These are phyloP conservation scores for Auricularia auricula-judae DNA, from an alignment of 768 basidiomycete genomes.

Conservation along the genomic window DNA sequence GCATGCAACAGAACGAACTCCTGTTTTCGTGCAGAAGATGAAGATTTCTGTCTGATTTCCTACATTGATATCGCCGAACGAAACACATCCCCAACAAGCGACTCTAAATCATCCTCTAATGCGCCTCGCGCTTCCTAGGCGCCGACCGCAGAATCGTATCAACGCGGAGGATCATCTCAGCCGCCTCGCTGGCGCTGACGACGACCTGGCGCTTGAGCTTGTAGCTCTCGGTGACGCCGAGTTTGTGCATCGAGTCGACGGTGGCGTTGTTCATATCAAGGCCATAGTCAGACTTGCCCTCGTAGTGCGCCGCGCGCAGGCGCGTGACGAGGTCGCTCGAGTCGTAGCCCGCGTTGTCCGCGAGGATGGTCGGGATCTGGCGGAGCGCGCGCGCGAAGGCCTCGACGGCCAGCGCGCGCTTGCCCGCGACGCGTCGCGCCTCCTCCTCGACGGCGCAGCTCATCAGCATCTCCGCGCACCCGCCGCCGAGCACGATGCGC, in stretches of 20 bases:
- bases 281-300: constrained; percentile 76
- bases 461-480: constrained; percentile 99
- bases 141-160: constrained; percentile 85
- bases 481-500: constrained; percentile 86
- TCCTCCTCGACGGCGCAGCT: constrained; percentile 86
- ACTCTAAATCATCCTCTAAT: neutral
- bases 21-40: too few species aligned
- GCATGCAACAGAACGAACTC: too few species aligned
- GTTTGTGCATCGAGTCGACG: constrained; percentile 76
- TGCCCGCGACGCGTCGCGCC: constrained; percentile 75
- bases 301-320: constrained; percentile 88
- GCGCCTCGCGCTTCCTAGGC: constrained; percentile 74
- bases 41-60: too few species aligned
- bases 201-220: constrained; percentile 96
- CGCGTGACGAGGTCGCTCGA: constrained; percentile 89
- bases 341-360: constrained; percentile 96
- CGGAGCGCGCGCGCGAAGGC: constrained; percentile 81
- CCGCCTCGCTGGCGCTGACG: constrained; percentile 87
- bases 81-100: too few species aligned
- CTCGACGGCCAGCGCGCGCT: constrained; percentile 93
- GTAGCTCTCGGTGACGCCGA: constrained; percentile 93
- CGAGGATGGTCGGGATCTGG: constrained; percentile 92
- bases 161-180: constrained; percentile 96
- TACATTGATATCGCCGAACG: too few species aligned
- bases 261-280: constrained; percentile 81